Percentiles rank a stretch among this genome's conserved stretches.
phyloP scores from a whole-genome alignment of 2,329 filamentous ascomycete species.

The Colletotrichum sp. region DNA sequence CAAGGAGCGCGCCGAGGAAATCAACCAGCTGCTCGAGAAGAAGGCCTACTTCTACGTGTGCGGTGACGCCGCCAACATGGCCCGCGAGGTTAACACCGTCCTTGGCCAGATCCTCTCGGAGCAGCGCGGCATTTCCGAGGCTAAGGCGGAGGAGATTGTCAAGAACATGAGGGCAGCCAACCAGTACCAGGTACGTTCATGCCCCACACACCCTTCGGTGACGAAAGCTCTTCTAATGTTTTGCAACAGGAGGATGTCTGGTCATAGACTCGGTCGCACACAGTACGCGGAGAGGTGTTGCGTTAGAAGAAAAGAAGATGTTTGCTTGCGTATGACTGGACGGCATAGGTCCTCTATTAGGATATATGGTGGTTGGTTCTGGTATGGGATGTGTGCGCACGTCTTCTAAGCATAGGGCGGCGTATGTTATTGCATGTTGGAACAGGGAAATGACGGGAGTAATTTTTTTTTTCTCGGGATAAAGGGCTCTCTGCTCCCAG shows the following conservation, averaged over 20 bases:
- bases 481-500: background rate
- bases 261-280: slow-evolving; percentile 52
- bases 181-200: slow-evolving; percentile 83
- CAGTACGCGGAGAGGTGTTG: background rate
- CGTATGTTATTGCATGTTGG: slow-evolving; percentile 18
- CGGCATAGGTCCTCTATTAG: background rate
- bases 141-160: slow-evolving; percentile 94
- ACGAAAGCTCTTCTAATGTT: slow-evolving; percentile 34
- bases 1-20: slow-evolving; percentile 79
- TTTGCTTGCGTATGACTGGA: background rate
- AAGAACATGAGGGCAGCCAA: slow-evolving; percentile 96
- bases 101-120: slow-evolving; percentile 86
- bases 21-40: slow-evolving; percentile 85
- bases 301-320: background rate
- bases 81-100: slow-evolving; percentile 88
- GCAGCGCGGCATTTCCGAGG: slow-evolving; percentile 79
- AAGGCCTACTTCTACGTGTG: slow-evolving; percentile 98
- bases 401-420: slow-evolving; percentile 16
- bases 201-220: slow-evolving; percentile 19
- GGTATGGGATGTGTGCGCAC: slow-evolving; percentile 1
- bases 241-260: slow-evolving; percentile 70
- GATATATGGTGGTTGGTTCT: background rate
- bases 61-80: slow-evolving; percentile 97
- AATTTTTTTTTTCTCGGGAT: background rate
- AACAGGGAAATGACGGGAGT: slow-evolving; percentile 1